Percentiles rank a stretch among this genome's conserved stretches.
Evolutionary conservation across 208 protist species (phyloP).

Genomic region (Spironucleus salmonicida): DNA sequence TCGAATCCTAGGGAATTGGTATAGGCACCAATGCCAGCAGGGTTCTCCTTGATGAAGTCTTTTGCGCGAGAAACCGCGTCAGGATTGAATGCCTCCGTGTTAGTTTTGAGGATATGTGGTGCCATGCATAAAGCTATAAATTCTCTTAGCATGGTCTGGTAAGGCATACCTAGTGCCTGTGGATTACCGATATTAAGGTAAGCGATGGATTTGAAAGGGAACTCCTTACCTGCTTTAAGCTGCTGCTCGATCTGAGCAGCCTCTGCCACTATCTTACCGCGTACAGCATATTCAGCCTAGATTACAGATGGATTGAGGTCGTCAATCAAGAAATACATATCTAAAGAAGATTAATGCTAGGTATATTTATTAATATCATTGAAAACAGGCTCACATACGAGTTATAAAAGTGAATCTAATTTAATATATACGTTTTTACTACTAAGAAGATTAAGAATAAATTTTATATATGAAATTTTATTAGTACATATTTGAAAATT

Average conservation of each 20-base stretch:
- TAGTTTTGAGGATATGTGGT: conserved; percentile 52
- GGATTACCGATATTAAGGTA: conserved; percentile 92
- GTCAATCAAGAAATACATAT: too few species aligned
- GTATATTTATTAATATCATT: too few species aligned
- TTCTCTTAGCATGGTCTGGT: conserved; percentile 78
- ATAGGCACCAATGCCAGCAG: conserved; percentile 71
- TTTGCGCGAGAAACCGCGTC: neutral
- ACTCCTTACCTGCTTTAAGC: conserved; percentile 10
- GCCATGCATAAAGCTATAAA: conserved; percentile 52
- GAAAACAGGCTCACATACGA: too few species aligned
- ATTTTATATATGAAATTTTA: too few species aligned
- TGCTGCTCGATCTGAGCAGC: conserved; percentile 51
- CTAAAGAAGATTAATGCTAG: too few species aligned
- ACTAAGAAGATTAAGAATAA: too few species aligned
- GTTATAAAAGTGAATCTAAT: too few species aligned
- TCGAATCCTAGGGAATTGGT: conserved; percentile 61
- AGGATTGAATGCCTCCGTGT: conserved; percentile 37
- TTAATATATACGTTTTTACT: too few species aligned
- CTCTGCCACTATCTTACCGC: conserved; percentile 53
- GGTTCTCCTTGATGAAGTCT: conserved; percentile 16
- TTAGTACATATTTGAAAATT: too few species aligned
- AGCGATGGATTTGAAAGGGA: conserved; percentile 16
- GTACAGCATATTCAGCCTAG: conserved; percentile 60
- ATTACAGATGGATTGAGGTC: too few species aligned
- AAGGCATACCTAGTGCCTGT: conserved; percentile 75